These are phyloP conservation scores for Trichoderma guizhouense DNA, from an alignment of 2,329 filamentous ascomycete genomes.

Conservation along the genomic window DNA sequence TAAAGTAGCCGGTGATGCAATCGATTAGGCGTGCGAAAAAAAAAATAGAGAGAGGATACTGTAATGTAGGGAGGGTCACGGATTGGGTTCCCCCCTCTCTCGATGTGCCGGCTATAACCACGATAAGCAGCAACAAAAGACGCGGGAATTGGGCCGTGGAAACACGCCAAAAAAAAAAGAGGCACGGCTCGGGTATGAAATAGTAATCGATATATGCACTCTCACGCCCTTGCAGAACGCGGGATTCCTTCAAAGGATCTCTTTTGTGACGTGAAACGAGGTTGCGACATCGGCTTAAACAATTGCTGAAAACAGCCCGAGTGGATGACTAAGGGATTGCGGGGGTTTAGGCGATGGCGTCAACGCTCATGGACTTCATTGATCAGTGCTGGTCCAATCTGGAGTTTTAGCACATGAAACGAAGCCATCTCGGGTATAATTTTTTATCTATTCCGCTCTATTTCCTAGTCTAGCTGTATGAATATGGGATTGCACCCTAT, in stretches of 20 bases:
- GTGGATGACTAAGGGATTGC: background rate
- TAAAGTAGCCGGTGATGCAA: slow-evolving; percentile 14
- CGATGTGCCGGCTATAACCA: background rate
- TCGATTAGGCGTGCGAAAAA: background rate
- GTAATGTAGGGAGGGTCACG: background rate
- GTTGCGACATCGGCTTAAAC: slow-evolving; percentile 21
- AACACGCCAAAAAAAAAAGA: background rate
- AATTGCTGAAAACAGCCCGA: background rate
- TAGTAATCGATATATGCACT: background rate
- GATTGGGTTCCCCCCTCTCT: background rate
- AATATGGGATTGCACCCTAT: background rate
- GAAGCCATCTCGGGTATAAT: background rate
- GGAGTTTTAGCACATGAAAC: background rate
- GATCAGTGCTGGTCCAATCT: background rate
- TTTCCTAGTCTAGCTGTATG: background rate
- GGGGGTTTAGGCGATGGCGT: slow-evolving; percentile 18
- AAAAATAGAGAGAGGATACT: background rate
- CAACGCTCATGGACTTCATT: slow-evolving; percentile 7
- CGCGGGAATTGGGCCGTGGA: background rate
- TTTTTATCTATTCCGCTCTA: background rate
- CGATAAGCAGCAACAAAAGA: background rate
- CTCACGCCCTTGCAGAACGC: background rate
- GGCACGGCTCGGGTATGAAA: background rate
- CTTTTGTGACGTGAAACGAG: background rate
- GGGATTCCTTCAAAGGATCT: background rate